Base-by-base conservation (phyloP, 257 asterid species). In the Solanum chiquidenum region DNA sequence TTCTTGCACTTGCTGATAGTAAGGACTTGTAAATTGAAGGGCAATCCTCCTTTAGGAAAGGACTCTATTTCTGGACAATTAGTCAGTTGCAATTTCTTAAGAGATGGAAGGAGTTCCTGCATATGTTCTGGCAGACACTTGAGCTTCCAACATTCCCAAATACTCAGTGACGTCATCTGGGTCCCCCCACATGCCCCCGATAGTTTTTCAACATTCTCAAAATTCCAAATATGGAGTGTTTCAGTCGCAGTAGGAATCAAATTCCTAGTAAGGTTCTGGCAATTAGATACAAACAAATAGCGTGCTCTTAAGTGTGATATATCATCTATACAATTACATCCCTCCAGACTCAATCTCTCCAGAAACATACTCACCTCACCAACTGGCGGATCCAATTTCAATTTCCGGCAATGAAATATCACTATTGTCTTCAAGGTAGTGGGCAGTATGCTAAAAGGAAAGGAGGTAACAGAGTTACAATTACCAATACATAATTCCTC, bases 201-300 rank as follows among this genome's bases (percentile, higher is more conserved):
- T 0, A 55, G 64, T 55, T 20, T 55, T 55, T 55, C 64, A 55
- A 55, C n/a, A 55, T 55, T 55, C 64, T 55, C 5, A 20, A 2
- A 55, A 3, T 3, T 3, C 2, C 0, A 0, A 55, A 55, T 55
- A 7, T 0, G 0, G 25, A 55, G 64, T 1, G 0, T 55, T 55
- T 55, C 64, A 55, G 23, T 20, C 2, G 1, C 64, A 55, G 64
- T 7, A 20, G 64, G 64, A 55, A 55, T 20, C 25, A 55, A 55
- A 18, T 20, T 1, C 11, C 64, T 55, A 55, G 11, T 20, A 20
- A 18, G 5, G 64, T 55, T 55, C 0, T 20, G 11, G 25, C 64
- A 55, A 3, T 8, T 0, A 7, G 0, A 0, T 1, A 6, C 9
- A 1, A 0, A 2, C 62, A 52, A 52, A 0, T 0, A 0, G 10